Evolutionary conservation across 352 stramenopile species (phyloP), one percentile per base, ranked within the genome.

Genomic region (Phytophthora kernoviae): DNA sequence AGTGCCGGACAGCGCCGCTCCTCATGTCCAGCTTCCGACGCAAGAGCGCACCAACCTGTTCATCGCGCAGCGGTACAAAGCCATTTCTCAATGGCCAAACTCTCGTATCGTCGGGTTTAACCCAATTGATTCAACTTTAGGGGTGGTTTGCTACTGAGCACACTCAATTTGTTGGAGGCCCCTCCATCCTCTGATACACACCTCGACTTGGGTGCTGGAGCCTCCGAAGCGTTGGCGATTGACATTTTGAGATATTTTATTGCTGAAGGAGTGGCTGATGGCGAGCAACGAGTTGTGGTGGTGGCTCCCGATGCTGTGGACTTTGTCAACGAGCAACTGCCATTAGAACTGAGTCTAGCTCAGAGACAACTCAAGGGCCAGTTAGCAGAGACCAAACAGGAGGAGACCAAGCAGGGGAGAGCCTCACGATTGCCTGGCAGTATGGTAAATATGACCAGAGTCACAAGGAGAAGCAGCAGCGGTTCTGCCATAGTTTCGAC

Each of bases 401-500:
- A 63, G 41, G 4, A 17, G 4, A 7, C 52, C 0, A 7, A 30
- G 21, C 32, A 68, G 1, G 44, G 7, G 42, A 48, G 1, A 4
- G 65, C 43, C 67, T 92, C 18, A 86, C 68, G 7, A 92, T 92
- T 46, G 83, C 83, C 14, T 92, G 83, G 83, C 83, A 92, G 60
- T 92, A 92, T 51, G 63, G 75, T 44, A 92, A 92, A 51, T 90
- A 90, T 53, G 43, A 69, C 10, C 39, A 50, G 7, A 37, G 57
- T 11, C 41, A 57, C n/a, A 36, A 49, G 18, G 47, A 47, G 22
- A 32, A 51, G 11, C 48, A 43, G 22, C 58, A 62, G 54, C 70
- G 79, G 8, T 90, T 92, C 55, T 92, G 83, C 60, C 81, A 92
- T 52, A 88, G 79, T 54, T 92, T 82, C 36, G 83, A 92, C 59